These are phyloP conservation scores for Aspergillus homomorphus DNA, from an alignment of 495 filamentous ascomycete genomes.

Conservation along the genomic window DNA sequence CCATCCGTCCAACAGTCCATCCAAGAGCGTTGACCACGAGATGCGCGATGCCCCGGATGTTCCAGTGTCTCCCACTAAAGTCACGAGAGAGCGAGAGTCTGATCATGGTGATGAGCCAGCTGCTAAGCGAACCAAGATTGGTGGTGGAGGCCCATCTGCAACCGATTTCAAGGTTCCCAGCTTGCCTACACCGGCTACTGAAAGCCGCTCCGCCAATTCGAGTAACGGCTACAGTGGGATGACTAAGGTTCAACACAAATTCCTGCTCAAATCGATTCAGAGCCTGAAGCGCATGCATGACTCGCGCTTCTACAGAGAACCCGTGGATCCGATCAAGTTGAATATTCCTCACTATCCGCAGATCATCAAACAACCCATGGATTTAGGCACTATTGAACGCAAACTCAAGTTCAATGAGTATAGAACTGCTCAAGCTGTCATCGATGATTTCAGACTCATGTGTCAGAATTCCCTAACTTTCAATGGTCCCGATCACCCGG, in stretches of 20 bases:
- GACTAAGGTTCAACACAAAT: conserved; percentile 56
- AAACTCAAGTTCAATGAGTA: conserved; percentile 73
- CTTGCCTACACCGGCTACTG: conserved; percentile 28
- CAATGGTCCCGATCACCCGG: conserved; percentile 73
- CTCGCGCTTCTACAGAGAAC: conserved; percentile 65
- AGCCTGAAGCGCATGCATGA: conserved; percentile 79
- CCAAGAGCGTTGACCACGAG: conserved; percentile 33
- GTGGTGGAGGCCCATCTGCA: conserved; percentile 31
- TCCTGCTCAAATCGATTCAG: conserved; percentile 52
- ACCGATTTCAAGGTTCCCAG: conserved; percentile 39
- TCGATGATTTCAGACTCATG: conserved; percentile 70
- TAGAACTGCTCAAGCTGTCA: conserved; percentile 57
- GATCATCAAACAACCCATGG: conserved; percentile 74
- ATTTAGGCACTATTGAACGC: conserved; percentile 76
- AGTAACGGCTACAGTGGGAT: conserved; percentile 33
- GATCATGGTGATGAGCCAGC: conserved; percentile 70
- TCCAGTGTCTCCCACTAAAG: conserved; percentile 50
- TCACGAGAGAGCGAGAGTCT: conserved; percentile 66
- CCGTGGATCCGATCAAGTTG: conserved; percentile 66
- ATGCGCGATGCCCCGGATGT: conserved; percentile 40
- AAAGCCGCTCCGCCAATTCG: conserved; percentile 13
- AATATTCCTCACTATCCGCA: conserved; percentile 69
- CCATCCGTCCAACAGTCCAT: conserved; percentile 23
- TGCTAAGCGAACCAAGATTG: conserved; percentile 72
- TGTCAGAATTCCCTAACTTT: conserved; percentile 72